Conservation (phyloP, 2,329 filamentous ascomycete species). For the Venturia carpophila region DNA sequence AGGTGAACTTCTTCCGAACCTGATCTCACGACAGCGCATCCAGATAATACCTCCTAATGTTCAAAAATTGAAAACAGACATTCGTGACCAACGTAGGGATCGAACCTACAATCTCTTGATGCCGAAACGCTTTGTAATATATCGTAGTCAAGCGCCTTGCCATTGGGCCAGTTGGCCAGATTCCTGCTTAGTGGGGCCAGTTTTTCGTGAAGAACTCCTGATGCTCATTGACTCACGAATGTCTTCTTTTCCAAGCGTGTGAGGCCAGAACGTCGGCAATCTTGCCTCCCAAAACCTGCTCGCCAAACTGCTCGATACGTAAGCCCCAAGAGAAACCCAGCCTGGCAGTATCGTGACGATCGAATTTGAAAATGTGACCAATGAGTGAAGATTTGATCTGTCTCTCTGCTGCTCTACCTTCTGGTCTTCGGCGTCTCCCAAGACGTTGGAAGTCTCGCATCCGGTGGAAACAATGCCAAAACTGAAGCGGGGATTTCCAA, state of each 20-base stretch:
- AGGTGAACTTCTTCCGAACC: no score
- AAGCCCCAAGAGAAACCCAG: background rate
- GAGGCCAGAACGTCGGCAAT: background rate
- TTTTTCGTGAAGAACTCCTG: no score
- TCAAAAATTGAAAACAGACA: no score
- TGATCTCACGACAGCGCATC: no score
- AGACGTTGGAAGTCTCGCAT: background rate
- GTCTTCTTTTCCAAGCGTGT: no score
- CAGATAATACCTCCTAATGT: no score
- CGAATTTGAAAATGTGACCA: background rate
- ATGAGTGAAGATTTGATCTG: background rate
- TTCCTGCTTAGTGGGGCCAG: no score
- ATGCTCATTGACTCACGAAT: no score
- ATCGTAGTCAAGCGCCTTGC: slow-evolving; percentile 52
- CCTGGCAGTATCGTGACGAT: background rate
- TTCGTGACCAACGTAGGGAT: background rate
- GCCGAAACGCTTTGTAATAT: background rate
- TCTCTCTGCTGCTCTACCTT: background rate
- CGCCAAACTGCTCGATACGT: background rate
- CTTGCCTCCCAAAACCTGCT: background rate
- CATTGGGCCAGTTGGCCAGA: slow-evolving; percentile 42
- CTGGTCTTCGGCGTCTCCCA: no score
- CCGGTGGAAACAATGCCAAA: background rate
- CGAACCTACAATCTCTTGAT: slow-evolving; percentile 37
- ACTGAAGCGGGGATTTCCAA: background rate